These are phyloP conservation scores for Kodamaea kaohsiungensis DNA, from an alignment of 805 yeast genomes.

Conservation along the genomic window DNA sequence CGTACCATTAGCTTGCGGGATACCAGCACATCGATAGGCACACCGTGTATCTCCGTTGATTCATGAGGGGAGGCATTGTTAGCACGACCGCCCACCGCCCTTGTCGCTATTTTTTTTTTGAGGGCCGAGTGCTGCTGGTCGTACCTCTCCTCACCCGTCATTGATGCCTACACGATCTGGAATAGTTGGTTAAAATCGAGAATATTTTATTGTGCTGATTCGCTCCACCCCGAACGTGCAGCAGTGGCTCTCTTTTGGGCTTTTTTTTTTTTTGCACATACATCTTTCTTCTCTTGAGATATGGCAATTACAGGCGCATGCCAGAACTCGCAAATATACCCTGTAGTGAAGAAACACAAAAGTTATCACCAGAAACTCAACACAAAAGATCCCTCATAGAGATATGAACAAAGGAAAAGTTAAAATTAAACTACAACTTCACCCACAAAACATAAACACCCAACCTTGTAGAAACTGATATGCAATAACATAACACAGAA, in stretches of 20 bases:
- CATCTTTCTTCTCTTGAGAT: background rate
- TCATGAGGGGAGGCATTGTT: background rate
- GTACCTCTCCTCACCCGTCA: slow-evolving; percentile 1
- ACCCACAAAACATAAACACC: background rate
- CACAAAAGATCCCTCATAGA: background rate
- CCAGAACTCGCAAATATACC: slow-evolving; percentile 1
- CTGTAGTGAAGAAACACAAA: slow-evolving; percentile 1
- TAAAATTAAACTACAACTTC: slow-evolving; percentile 1
- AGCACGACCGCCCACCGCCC: background rate
- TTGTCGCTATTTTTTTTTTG: background rate
- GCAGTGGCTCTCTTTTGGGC: slow-evolving; percentile 1
- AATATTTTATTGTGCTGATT: slow-evolving; percentile 2
- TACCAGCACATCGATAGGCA: too few species aligned
- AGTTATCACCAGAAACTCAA: background rate
- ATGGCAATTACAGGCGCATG: background rate
- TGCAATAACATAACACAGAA: background rate
- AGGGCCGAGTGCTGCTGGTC: background rate
- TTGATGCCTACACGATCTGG: slow-evolving; percentile 5
- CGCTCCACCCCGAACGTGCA: slow-evolving; percentile 6
- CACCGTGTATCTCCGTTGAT: background rate
- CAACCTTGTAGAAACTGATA: background rate
- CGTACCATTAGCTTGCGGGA: background rate
- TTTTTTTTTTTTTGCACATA: background rate
- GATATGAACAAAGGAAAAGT: background rate
- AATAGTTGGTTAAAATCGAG: slow-evolving; percentile 5